Evolutionary conservation across 768 basidiomycete genomes (phyloP).

Genomic region (Trametes elegans): DNA sequence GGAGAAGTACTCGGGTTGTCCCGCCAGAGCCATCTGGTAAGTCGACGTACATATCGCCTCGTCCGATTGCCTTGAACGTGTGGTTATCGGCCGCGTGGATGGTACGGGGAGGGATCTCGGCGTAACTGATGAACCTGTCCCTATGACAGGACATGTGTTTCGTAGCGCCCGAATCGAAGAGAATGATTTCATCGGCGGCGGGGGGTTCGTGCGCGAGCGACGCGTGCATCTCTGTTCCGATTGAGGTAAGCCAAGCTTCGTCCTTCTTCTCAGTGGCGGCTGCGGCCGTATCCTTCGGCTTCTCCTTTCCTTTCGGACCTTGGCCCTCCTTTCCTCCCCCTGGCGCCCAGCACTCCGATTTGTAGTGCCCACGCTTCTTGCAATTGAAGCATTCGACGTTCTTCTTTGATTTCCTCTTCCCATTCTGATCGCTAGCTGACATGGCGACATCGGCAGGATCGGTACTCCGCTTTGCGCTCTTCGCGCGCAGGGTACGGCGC

Average conservation of each 20-base stretch:
- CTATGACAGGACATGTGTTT: conserved; percentile 34
- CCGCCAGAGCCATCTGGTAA: conserved; percentile 20
- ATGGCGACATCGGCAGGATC: background rate
- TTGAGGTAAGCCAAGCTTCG: background rate
- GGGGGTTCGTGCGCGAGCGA: background rate
- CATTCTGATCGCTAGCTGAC: background rate
- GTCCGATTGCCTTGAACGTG: conserved; percentile 24
- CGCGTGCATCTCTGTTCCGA: background rate
- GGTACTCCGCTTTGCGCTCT: background rate
- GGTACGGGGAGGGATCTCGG: conserved; percentile 14
- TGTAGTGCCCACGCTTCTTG: conserved; percentile 18
- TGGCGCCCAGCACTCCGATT: conserved; percentile 20
- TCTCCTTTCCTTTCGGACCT: conserved; percentile 2
- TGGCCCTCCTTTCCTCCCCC: conserved; percentile 24
- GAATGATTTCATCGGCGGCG: background rate
- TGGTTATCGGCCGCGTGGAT: conserved; percentile 30
- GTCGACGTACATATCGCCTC: conserved; percentile 23
- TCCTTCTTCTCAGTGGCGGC: background rate
- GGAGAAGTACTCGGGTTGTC: conserved; percentile 1
- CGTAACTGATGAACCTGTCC: conserved; percentile 29
- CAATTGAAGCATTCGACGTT: conserved; percentile 22
- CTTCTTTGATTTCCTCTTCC: background rate
- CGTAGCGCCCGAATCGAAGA: conserved; percentile 35
- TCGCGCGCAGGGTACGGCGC: background rate
- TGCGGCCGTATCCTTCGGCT: background rate